phyloP scores from a whole-genome alignment of 768 basidiomycete genomes.

The Candolleomyces eurysporus region DNA sequence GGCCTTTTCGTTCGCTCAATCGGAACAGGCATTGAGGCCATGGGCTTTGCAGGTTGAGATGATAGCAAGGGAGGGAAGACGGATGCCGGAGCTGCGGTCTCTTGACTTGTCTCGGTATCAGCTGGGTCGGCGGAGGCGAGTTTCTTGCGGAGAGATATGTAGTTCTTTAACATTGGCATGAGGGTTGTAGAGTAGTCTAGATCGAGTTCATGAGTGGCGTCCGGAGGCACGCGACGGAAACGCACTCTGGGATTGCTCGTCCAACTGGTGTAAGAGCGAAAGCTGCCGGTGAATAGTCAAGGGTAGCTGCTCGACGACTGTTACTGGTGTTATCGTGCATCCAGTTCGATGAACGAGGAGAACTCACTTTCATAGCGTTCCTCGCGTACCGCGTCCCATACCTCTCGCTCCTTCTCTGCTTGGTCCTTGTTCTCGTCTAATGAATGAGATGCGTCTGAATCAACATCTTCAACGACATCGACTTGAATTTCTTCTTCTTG shows the following conservation, averaged over 20 bases:
- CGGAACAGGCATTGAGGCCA: slow-evolving; percentile 18
- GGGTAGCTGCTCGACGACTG: slow-evolving; percentile 79
- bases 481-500: slow-evolving; percentile 17
- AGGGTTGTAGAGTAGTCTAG: slow-evolving; percentile 35
- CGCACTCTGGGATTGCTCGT: slow-evolving; percentile 59
- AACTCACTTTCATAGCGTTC: slow-evolving; percentile 73
- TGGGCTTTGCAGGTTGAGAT: background rate
- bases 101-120: background rate
- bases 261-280: slow-evolving; percentile 68
- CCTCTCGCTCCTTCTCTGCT: slow-evolving; percentile 54
- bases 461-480: slow-evolving; percentile 15
- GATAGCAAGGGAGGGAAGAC: background rate
- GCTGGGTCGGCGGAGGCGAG: background rate
- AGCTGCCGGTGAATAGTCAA: slow-evolving; percentile 71
- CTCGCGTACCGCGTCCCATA: slow-evolving; percentile 76
- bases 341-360: background rate
- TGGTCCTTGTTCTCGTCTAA: slow-evolving; percentile 20
- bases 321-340: slow-evolving; percentile 1
- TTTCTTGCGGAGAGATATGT: slow-evolving; percentile 34
- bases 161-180: slow-evolving; percentile 44
- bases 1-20: slow-evolving; percentile 19
- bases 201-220: background rate
- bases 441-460: slow-evolving; percentile 1
- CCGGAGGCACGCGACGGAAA: background rate
- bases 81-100: background rate